Evolutionary conservation across 306 rosid species (phyloP), one percentile per base, ranked within the genome.

Genomic region (Leucaena leucocephala): DNA sequence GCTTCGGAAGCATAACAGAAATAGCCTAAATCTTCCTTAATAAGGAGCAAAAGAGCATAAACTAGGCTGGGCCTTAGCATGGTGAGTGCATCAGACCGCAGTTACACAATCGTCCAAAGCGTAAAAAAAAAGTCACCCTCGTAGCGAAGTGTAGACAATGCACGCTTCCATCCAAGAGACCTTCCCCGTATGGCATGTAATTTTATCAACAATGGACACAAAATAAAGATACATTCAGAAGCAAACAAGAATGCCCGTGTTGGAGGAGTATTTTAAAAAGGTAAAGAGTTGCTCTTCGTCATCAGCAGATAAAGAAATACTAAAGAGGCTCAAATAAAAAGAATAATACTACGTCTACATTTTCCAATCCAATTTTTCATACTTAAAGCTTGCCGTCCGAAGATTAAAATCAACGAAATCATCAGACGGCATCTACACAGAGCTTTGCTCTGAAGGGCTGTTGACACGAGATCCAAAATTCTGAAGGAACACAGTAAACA

Each of bases 391-490:
- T 61, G 66, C 62, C 85, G 75, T 86, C 66, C 71, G 84, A 86
- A 34, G 78, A 76, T 82, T 59, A 77, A 69, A 74, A 82, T 72
- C 68, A 74, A 58, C 58, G 43, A 79, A 78, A 81, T 58, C 54
- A 81, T 76, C 86, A 71, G 79, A 77, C 27, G 36, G 78, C 73
- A 62, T 83, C 76, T 79, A 81, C 76, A 81, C 81, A 75, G 86
- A 86, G 88, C 87, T 91, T 90, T 52, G 86, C 88, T 81, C 86
- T 65, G 82, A 57, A 68, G 77, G 71, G 80, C 81, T 84, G 78
- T 86, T 86, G 85, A 75, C 78, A 78, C 62, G 84, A 82, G 73
- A 84, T 80, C 64, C 83, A 72, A 80, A 68, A 84, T 63, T 82
- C 82, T 45, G 62, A 68, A 79, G 76, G 82, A 76, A 77, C 40